Percentiles rank a stretch among this genome's conserved stretches.
phyloP scores from a whole-genome alignment of 2,329 filamentous ascomycete genomes.

The Macrophomina pseudophaseolina region DNA sequence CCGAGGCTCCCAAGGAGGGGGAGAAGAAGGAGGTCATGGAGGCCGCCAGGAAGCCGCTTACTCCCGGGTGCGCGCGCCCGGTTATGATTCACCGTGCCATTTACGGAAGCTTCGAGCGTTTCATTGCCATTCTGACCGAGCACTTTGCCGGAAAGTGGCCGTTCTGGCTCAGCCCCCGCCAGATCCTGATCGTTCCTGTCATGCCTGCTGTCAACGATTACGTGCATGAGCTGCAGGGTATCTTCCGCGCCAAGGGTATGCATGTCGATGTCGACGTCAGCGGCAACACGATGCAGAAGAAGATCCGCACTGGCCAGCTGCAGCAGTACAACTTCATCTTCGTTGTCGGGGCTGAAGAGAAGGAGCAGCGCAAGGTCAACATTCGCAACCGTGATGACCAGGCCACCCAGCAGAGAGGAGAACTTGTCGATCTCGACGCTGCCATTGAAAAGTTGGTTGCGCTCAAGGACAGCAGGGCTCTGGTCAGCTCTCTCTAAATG shows the following conservation, averaged over 20 bases:
- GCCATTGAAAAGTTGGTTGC: conserved; percentile 59
- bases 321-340: conserved; percentile 86
- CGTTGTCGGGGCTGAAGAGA: conserved; percentile 68
- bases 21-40: conserved; percentile 39
- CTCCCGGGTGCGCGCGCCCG: conserved; percentile 74
- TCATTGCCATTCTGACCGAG: conserved; percentile 78
- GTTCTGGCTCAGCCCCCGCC: conserved; percentile 85
- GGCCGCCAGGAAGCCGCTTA: conserved; percentile 56
- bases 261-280: conserved; percentile 74
- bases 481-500: conserved; percentile 38
- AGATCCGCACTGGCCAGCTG: conserved; percentile 82
- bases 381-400: conserved; percentile 69
- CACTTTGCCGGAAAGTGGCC: conserved; percentile 89
- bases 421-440: conserved; percentile 65
- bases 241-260: conserved; percentile 71
- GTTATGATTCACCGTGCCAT: conserved; percentile 90
- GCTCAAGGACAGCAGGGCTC: conserved; percentile 51
- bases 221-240: conserved; percentile 71
- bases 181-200: conserved; percentile 79
- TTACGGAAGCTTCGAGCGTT: conserved; percentile 71
- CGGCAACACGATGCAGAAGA: conserved; percentile 86
- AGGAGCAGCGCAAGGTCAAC: conserved; percentile 64
- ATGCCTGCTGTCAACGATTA: conserved; percentile 75
- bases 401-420: conserved; percentile 65
- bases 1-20: conserved; percentile 27